A percentile compares a stretch with the other conserved stretches of the same genome.
Conservation (phyloP, 352 stramenopile species). For the Pythium volutum region DNA sequence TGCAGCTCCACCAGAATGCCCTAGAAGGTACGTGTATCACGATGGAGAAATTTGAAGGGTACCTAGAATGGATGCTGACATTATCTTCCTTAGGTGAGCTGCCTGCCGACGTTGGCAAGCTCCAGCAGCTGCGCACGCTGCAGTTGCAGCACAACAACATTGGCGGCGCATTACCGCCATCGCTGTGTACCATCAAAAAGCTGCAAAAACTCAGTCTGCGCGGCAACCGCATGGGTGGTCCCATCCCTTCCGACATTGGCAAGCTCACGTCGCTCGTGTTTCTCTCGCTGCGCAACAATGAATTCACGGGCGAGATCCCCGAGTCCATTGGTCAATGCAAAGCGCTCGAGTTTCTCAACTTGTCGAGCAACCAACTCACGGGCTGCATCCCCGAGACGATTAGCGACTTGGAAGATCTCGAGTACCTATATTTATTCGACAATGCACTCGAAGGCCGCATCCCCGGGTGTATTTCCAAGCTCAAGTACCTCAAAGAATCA, state of each 20-base stretch:
- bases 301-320: slow-evolving; percentile 65
- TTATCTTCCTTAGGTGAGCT: slow-evolving; percentile 30
- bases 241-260: slow-evolving; percentile 62
- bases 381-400: slow-evolving; percentile 66
- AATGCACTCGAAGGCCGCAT: slow-evolving; percentile 71
- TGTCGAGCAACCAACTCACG: slow-evolving; percentile 79
- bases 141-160: slow-evolving; percentile 86
- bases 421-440: slow-evolving; percentile 87
- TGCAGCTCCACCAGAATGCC: slow-evolving; percentile 80
- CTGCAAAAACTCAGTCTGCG: slow-evolving; percentile 72
- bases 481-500: slow-evolving; percentile 79
- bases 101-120: slow-evolving; percentile 44
- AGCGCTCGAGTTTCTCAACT: slow-evolving; percentile 80
- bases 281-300: slow-evolving; percentile 84
- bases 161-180: slow-evolving; percentile 43
- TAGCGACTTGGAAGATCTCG: slow-evolving; percentile 69
- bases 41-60: neutral
- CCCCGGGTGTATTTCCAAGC: slow-evolving; percentile 55
- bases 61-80: neutral
- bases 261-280: slow-evolving; percentile 69
- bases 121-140: slow-evolving; percentile 63
- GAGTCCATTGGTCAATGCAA: slow-evolving; percentile 67
- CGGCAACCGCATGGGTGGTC: slow-evolving; percentile 71
- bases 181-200: slow-evolving; percentile 52
- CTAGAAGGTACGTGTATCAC: slow-evolving; percentile 38